Conservation (phyloP, 108 stramenopile species). For the Cafeteria roenbergensis region DNA sequence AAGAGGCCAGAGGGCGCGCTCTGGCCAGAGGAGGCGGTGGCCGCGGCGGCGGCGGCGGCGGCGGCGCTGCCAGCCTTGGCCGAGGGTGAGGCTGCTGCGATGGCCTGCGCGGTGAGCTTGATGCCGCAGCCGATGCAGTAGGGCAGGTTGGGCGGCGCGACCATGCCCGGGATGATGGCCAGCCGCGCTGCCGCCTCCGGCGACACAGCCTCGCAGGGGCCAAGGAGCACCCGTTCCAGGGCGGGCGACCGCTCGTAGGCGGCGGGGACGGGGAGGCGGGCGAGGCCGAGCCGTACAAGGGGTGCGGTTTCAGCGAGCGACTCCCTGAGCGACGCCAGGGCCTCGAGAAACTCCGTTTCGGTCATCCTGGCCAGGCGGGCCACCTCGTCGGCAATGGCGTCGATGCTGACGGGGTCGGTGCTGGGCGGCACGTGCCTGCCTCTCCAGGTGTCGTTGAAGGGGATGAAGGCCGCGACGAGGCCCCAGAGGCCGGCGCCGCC, state of each 20-base stretch:
- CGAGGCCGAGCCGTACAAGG: not conserved
- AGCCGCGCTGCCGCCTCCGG: not conserved
- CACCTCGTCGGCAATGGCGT: not conserved
- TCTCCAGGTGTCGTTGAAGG: slow-evolving; percentile 4
- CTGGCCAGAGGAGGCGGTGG: no score
- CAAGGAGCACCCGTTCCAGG: not conserved
- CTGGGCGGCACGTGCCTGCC: not conserved
- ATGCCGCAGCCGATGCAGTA: slow-evolving; percentile 9
- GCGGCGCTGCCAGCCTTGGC: no score
- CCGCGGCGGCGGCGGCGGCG: no score
- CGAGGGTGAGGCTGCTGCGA: no score
- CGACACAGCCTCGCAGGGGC: not conserved
- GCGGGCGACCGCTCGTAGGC: not conserved
- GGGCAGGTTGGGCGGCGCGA: not conserved
- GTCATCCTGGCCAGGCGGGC: not conserved
- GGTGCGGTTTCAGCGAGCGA: not conserved
- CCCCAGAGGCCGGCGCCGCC: not conserved
- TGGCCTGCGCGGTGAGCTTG: no score
- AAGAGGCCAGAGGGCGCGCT: no score
- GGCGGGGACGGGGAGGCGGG: not conserved
- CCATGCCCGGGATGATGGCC: not conserved
- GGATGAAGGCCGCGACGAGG: not conserved
- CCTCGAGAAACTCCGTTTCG: slow-evolving; percentile 4
- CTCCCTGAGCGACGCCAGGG: not conserved
- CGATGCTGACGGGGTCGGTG: not conserved